Evolutionary conservation across 345 rosid species (phyloP).

Genomic region (Lenwebbia sp.): DNA sequence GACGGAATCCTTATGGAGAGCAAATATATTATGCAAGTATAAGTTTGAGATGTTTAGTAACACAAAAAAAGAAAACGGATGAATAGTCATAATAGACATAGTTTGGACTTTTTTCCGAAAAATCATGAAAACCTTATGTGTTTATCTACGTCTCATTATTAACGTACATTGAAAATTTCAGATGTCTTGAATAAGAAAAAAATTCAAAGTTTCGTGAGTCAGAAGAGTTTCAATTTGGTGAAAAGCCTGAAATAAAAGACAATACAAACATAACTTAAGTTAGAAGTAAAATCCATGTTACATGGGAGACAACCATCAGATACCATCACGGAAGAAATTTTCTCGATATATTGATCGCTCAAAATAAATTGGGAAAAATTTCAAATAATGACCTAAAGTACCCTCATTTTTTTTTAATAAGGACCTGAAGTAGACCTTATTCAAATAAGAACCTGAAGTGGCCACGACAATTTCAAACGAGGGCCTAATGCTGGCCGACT

Average conservation of each 20-base stretch:
- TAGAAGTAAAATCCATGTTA: neutral
- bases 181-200: too few species aligned
- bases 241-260: neutral
- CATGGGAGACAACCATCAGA: neutral
- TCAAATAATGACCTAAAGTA: too few species aligned
- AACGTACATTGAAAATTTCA: too few species aligned
- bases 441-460: too few species aligned
- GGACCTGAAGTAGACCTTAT: too few species aligned
- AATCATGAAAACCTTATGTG: neutral
- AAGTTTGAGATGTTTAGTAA: neutral
- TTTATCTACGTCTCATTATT: neutral
- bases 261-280: neutral
- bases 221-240: too few species aligned
- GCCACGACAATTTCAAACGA: too few species aligned
- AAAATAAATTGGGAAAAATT: neutral
- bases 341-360: accelerated
- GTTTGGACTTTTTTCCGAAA: neutral
- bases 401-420: too few species aligned
- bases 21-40: neutral
- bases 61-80: accelerated
- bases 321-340: neutral
- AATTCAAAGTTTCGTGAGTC: too few species aligned
- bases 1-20: neutral
- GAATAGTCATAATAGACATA: accelerated
- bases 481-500: too few species aligned